A percentile compares a stretch with the other conserved stretches of the same genome.
Conservation (phyloP, 768 basidiomycete genomes). For the Gymnopilus junonius region DNA sequence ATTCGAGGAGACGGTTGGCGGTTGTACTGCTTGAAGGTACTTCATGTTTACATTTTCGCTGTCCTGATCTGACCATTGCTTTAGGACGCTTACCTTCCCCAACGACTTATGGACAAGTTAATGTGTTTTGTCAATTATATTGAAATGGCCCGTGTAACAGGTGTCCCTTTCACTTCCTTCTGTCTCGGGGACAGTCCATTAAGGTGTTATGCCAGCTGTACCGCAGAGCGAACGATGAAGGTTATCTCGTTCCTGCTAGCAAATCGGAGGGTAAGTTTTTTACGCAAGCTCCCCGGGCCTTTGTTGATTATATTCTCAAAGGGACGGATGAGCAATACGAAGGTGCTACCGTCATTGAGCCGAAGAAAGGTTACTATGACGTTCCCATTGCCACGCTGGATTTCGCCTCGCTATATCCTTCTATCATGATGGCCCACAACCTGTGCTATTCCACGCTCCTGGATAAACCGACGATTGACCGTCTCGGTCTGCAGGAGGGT, state of each 20-base stretch:
- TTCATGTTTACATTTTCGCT: neutral
- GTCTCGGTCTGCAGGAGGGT: constrained; percentile 78
- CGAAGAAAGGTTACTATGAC: constrained; percentile 94
- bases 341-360: constrained; percentile 98
- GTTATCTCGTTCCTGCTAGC: constrained; percentile 85
- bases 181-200: constrained; percentile 96
- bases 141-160: constrained; percentile 99
- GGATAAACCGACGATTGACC: constrained; percentile 77
- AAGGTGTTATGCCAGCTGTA: constrained; percentile 97
- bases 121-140: constrained; percentile 99
- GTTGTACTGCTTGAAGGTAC: constrained; percentile 97
- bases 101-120: constrained; percentile 93
- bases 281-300: neutral
- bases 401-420: constrained; percentile 98
- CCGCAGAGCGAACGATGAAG: constrained; percentile 89
- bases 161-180: constrained; percentile 97
- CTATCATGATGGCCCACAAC: constrained; percentile 99
- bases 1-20: constrained; percentile 89
- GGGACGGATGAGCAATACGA: constrained; percentile 97
- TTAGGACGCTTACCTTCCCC: constrained; percentile 97
- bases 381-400: constrained; percentile 97
- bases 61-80: neutral
- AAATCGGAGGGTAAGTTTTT: constrained; percentile 77
- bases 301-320: constrained; percentile 30
- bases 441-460: constrained; percentile 97